These are phyloP conservation scores for Sonneratia caseolaris DNA, from an alignment of 345 rosid genomes.

Conservation along the genomic window DNA sequence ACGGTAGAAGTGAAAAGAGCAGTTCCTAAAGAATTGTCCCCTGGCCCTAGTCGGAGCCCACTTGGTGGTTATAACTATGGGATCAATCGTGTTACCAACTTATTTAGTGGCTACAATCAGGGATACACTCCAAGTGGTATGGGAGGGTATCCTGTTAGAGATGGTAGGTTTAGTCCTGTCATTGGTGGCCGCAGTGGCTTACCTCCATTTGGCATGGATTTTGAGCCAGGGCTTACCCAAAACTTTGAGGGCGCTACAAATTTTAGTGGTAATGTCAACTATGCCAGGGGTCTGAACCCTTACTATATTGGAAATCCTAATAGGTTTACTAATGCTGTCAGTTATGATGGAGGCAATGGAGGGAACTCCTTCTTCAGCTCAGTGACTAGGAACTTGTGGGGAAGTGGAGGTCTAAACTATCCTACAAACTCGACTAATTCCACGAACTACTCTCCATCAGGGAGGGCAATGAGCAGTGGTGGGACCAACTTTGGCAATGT, in stretches of 20 bases:
- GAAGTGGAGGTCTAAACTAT: conserved; percentile 52
- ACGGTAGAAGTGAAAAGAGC: conserved; percentile 77
- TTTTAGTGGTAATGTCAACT: conserved; percentile 40
- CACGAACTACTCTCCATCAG: conserved; percentile 39
- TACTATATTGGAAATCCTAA: conserved; percentile 52
- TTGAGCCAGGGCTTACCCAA: conserved; percentile 35
- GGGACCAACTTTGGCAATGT: conserved; percentile 38
- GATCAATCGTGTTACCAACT: conserved; percentile 44
- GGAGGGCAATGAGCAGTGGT: conserved; percentile 35
- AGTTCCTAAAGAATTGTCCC: conserved; percentile 72
- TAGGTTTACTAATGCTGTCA: conserved; percentile 40
- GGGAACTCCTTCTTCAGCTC: conserved; percentile 66
- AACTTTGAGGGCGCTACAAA: conserved; percentile 40
- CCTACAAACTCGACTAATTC: conserved; percentile 34
- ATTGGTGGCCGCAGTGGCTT: conserved; percentile 50
- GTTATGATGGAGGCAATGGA: conserved; percentile 57
- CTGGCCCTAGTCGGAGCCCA: conserved; percentile 63
- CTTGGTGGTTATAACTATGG: conserved; percentile 64
- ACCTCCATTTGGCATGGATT: conserved; percentile 47
- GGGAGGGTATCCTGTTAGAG: conserved; percentile 65
- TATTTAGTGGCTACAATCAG: conserved; percentile 53
- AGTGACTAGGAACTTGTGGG: conserved; percentile 56
- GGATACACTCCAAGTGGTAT: conserved; percentile 47
- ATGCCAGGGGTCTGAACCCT: conserved; percentile 56
- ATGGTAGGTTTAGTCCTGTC: conserved; percentile 53